Evolutionary conservation across 805 yeast genomes (phyloP), one percentile per base, ranked within the genome.

Genomic region (Candida ascalaphidarum): DNA sequence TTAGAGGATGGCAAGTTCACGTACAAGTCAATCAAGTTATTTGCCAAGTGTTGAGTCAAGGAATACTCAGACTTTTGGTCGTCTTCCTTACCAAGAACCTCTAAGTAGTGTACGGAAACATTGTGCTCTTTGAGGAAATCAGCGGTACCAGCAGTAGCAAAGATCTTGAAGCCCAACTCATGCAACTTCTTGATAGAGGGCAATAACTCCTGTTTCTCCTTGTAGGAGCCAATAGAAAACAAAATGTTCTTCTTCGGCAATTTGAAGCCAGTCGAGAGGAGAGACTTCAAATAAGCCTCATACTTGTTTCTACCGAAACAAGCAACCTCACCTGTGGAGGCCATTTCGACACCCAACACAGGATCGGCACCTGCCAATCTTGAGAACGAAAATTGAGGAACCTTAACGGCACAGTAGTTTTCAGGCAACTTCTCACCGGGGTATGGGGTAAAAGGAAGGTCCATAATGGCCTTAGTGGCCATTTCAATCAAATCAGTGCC

Each of bases 81-180:
- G 39, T 74, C 80, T 22, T 70, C 77, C 46, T 80, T 80, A 46
- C 65, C 58, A 59, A 89, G 65, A 28, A 86, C 82, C 65, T 92
- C 98, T 55, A 92, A 73, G 62, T 85, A 94, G 62, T 86, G 88
- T 35, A 92, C 96, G 30, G 96, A 95, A 40, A 92, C 71, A 28
- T 77, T 81, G 55, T 92, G 95, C 60, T 92, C 98, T 55, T 83
- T 85, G 48, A 92, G 78, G 65, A 92, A 92, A 60, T 92, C 98
- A 40, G 97, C 95, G 41, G 99, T 92, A 68, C 99, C 99, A 17
- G 97, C 85, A 40, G 99, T 92, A 24, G 97, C 99, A 62, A 86
- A 94, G 47, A 92, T 65, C 48, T 80, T 79, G 71, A 68, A 92
- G 34, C 96, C 97, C 57, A 84, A 61, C 53, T 82, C 83, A 56